Percentiles rank a stretch among this genome's conserved stretches.
Conservation (phyloP, 2,329 filamentous ascomycete species). For the Calonectria henricotiae region DNA sequence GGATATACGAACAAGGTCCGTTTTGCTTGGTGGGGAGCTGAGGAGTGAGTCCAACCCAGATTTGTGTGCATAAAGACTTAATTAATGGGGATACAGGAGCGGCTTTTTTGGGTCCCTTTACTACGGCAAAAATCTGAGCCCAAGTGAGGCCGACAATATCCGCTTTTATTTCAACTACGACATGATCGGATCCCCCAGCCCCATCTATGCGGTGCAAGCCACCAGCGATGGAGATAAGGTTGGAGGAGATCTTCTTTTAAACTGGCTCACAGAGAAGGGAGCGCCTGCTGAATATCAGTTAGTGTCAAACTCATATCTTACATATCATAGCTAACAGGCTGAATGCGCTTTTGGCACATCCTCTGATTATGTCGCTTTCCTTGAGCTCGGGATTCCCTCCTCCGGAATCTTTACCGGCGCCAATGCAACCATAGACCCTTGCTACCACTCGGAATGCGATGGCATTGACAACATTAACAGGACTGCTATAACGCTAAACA, state of each 20-base stretch:
- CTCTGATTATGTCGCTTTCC: slow-evolving; percentile 63
- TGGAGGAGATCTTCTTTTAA: slow-evolving; percentile 57
- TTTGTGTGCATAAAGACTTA: fast-evolving
- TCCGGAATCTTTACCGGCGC: slow-evolving; percentile 63
- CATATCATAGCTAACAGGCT: slow-evolving; percentile 18
- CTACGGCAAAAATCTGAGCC: slow-evolving; percentile 59
- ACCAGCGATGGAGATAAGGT: slow-evolving; percentile 59
- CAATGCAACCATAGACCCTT: slow-evolving; percentile 55
- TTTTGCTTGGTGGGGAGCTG: slow-evolving; percentile 63
- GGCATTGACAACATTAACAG: slow-evolving; percentile 61
- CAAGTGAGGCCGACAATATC: slow-evolving; percentile 68
- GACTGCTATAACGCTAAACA: slow-evolving; percentile 59
- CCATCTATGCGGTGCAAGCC: slow-evolving; percentile 61
- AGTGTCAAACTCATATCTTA: background rate
- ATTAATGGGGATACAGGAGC: slow-evolving; percentile 50
- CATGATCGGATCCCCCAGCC: slow-evolving; percentile 73
- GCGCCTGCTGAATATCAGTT: slow-evolving; percentile 56
- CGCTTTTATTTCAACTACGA: slow-evolving; percentile 81
- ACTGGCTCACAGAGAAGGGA: slow-evolving; percentile 58
- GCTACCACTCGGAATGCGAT: slow-evolving; percentile 63
- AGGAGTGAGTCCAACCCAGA: slow-evolving; percentile 55
- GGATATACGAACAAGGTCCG: slow-evolving; percentile 63
- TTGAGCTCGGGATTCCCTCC: slow-evolving; percentile 60
- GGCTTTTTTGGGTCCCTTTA: slow-evolving; percentile 64
- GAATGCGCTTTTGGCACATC: slow-evolving; percentile 57